phyloP scores from a whole-genome alignment of 108 stramenopile species.

The Fistulifera solaris region DNA sequence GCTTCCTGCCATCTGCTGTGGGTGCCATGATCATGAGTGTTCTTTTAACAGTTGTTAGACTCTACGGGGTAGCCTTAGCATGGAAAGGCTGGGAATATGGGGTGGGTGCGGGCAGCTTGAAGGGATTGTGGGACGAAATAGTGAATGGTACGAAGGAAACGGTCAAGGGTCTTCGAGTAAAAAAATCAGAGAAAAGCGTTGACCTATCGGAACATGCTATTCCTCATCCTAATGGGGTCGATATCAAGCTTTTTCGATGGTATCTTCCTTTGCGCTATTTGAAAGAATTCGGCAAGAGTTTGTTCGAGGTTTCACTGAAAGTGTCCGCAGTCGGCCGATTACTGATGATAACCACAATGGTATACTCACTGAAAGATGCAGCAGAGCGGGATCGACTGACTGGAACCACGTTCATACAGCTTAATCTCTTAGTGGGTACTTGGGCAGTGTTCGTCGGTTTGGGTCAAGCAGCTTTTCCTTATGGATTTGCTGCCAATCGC shows the following conservation, averaged over 20 bases:
- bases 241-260: constrained; percentile 14
- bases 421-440: constrained; percentile 35
- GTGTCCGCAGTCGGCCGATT: constrained; percentile 25
- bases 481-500: constrained; percentile 7
- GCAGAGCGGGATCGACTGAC: constrained; percentile 51
- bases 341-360: constrained; percentile 26
- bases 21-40: constrained; percentile 2
- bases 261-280: constrained; percentile 5
- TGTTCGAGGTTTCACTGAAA: constrained; percentile 12
- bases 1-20: background rate
- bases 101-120: background rate
- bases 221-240: constrained; percentile 3
- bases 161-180: constrained; percentile 6
- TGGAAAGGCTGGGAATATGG: constrained; percentile 10
- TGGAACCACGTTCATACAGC: constrained; percentile 56
- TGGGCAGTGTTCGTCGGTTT: constrained; percentile 10
- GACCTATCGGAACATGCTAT: constrained; percentile 10
- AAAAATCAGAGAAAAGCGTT: constrained; percentile 7
- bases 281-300: background rate
- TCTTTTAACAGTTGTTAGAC: background rate
- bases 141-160: constrained; percentile 3
- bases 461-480: constrained; percentile 7
- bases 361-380: constrained; percentile 58
- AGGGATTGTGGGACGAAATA: constrained; percentile 6
- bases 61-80: constrained; percentile 2